A percentile compares a stretch with the other conserved stretches of the same genome.
Conservation (phyloP, 1,284 basidiomycete genomes). For the Ustilago cynodontis region DNA sequence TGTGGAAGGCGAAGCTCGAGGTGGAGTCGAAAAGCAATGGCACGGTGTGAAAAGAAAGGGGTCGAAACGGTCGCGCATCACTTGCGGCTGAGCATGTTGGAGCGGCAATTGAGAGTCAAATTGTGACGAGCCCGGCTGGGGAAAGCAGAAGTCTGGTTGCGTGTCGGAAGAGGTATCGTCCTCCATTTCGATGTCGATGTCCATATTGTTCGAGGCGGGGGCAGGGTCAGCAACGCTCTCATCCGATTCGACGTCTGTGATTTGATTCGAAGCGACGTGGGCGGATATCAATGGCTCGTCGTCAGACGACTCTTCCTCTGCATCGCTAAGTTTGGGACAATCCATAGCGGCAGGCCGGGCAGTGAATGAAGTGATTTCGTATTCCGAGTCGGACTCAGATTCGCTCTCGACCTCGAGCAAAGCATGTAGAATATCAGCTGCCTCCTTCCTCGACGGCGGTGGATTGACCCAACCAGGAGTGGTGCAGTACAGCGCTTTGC, state of each 20-base stretch:
- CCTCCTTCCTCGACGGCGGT: slow-evolving; percentile 8
- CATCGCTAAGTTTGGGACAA: background rate
- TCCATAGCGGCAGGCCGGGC: background rate
- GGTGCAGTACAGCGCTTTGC: background rate
- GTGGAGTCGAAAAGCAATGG: background rate
- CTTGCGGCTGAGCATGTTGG: background rate
- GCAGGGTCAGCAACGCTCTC: background rate
- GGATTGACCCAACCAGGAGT: slow-evolving; percentile 20
- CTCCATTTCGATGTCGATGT: slow-evolving; percentile 1
- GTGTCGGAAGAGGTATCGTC: slow-evolving; percentile 8
- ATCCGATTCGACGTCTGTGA: background rate
- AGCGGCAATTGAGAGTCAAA: background rate
- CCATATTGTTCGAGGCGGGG: background rate
- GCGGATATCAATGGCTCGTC: background rate
- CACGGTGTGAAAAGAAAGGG: slow-evolving; percentile 29
- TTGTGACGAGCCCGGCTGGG: background rate
- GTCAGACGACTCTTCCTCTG: background rate
- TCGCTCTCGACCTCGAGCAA: background rate
- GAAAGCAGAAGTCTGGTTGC: slow-evolving; percentile 24
- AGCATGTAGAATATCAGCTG: slow-evolving; percentile 8
- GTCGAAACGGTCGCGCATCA: slow-evolving; percentile 2
- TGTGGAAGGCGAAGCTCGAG: background rate
- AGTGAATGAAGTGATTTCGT: background rate
- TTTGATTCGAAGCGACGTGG: background rate
- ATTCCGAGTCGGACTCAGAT: background rate